Evolutionary conservation across 2,329 filamentous ascomycete species (phyloP), one percentile per base, ranked within the genome.

Genomic region (Scorias spongiosa): DNA sequence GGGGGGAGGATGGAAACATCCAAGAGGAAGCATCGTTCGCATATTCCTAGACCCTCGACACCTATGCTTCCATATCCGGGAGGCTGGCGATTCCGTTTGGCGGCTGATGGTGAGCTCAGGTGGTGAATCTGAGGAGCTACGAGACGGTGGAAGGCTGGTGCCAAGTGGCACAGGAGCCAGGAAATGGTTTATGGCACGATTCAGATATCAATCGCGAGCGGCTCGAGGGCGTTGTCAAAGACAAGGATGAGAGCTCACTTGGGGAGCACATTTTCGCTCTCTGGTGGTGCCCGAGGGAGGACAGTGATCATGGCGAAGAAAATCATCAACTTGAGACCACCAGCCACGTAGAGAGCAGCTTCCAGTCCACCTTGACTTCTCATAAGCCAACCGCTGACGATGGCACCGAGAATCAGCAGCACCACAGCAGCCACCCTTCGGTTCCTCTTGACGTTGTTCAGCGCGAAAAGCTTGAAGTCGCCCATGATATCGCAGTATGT

Each of bases 401-500:
- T 66, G 3, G 65, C 70, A 3, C 71, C 71, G 2, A 60, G 49
- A 3, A 75, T 54, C 20, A 74, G 58, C 12, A 70, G 49, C 1
- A 73, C 56, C 8, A 69, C 66, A 18, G 66, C 65, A 1, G 57
- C 52, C 17, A 69, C 57, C 8, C 72, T 57, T 8, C 72, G 60
- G 56, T 75, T 70, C 32, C 72, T 58, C 57, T 73, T 71, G 12
- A 64, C 60, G 48, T 75, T 75, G 10, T 66, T 56, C 28, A 65
- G 55, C 2, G 64, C 60, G n/a, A 72, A 62, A 10, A 74, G 55
- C 32, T 65, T 59, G 2, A 66, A 66, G 52, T 76, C 72, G 14
- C 66, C 69, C 51, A 71, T 64, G 18, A 75, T 51, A 51, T 75
- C 72, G 52, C 67, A 72, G 52, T 74, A 72, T 34, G 72, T 58